These are phyloP conservation scores for Colletotrichum endophyticum DNA, from an alignment of 2,329 filamentous ascomycete genomes.

Conservation along the genomic window DNA sequence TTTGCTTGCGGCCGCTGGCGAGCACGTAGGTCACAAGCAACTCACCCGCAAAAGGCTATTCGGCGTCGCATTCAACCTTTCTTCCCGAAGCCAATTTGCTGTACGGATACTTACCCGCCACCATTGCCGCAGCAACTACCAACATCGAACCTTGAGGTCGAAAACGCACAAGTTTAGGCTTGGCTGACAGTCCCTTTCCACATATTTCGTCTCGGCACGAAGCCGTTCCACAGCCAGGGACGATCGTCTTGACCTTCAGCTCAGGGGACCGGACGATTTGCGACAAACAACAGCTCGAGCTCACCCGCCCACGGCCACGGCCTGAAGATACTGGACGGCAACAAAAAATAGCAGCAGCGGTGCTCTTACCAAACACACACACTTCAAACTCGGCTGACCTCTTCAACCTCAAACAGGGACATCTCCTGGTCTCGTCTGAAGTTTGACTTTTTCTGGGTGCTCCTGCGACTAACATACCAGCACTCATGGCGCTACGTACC, in stretches of 20 bases:
- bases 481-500: background rate
- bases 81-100: background rate
- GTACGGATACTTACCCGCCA: background rate
- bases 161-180: background rate
- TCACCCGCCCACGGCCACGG: background rate
- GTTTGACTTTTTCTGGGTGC: background rate
- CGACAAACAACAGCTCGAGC: constrained; percentile 12
- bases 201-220: constrained; percentile 9
- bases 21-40: background rate
- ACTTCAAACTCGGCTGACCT: background rate
- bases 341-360: background rate
- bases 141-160: background rate
- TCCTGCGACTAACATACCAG: background rate
- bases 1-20: background rate
- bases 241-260: constrained; percentile 13
- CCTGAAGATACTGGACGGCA: background rate
- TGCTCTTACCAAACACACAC: background rate
- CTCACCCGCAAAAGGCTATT: background rate
- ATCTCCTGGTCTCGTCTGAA: background rate
- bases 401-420: background rate
- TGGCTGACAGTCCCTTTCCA: constrained; percentile 7
- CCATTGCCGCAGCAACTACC: constrained; percentile 9
- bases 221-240: constrained; percentile 14
- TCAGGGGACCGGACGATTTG: constrained; percentile 11
- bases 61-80: background rate